phyloP scores from a whole-genome alignment of 1,284 basidiomycete genomes.

The Sanghuangporus sanghuang region DNA sequence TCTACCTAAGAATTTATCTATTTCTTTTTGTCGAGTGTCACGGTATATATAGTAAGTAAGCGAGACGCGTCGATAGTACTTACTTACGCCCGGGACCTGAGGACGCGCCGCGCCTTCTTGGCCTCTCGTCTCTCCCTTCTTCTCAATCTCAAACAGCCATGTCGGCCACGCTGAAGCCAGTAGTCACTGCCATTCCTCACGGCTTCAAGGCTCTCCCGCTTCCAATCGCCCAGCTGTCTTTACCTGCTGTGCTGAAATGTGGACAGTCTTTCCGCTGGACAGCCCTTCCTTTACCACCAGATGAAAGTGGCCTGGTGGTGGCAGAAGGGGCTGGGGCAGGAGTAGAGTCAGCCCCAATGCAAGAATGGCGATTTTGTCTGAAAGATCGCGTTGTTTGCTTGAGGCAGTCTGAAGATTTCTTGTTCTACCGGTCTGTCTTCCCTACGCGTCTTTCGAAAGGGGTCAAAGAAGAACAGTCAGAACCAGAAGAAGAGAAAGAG shows the following conservation, averaged over 20 bases:
- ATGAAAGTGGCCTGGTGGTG: conserved; percentile 13
- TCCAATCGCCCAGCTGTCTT: conserved; percentile 58
- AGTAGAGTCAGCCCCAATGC: conserved; percentile 26
- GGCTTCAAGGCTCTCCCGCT: conserved; percentile 60
- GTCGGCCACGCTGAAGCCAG: neutral
- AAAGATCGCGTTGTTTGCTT: conserved; percentile 80
- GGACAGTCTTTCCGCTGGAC: conserved; percentile 82
- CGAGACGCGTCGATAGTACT: no score
- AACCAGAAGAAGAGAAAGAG: conserved; percentile 37
- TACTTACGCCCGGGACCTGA: no score
- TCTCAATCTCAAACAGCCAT: conserved; percentile 9
- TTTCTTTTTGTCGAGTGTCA: neutral
- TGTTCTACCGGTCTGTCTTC: conserved; percentile 73
- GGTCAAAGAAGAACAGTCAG: conserved; percentile 20
- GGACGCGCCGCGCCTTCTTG: conserved; percentile 2
- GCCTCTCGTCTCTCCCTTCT: neutral
- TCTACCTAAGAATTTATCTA: no score
- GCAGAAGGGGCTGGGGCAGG: neutral
- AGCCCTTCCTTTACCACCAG: conserved; percentile 36
- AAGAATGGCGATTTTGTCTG: conserved; percentile 73
- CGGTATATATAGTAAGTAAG: neutral
- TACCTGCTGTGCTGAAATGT: conserved; percentile 69
- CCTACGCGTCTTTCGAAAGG: conserved; percentile 26
- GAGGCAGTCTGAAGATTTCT: conserved; percentile 59
- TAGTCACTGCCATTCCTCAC: conserved; percentile 20